Evolutionary conservation across 192 early-diverging fungal genomes (phyloP), one percentile per base, ranked within the genome.

Genomic region (Chytriomyces sp.): DNA sequence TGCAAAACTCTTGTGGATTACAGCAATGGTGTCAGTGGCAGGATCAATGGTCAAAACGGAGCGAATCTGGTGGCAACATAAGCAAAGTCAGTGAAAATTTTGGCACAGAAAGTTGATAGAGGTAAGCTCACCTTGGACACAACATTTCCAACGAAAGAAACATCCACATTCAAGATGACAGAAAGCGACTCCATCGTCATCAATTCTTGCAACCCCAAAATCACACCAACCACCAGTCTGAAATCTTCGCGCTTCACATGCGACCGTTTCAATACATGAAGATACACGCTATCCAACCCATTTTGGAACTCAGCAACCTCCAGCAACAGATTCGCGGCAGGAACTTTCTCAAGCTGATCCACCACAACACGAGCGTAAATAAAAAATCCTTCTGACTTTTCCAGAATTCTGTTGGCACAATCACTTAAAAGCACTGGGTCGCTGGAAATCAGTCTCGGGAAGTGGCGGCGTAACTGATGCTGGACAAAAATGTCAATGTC

Each of bases 381-480:
- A 67, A 80, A 80, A 1, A 74, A 35, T 2, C 79, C 79, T 67
- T 80, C 79, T 1, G 72, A 79, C 35, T 70, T 80, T 10, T 43
- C 45, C 7, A 65, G 8, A 8, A 79, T 44, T 4, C 13, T 75
- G 18, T 20, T n/a, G n/a, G 20, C 28, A 18, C 7, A 70, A 5
- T 26, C 20, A 13, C 45, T 60, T 8, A 8, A 48, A 3, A 9
- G 43, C 16, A 6, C 9, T 44, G 13, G 49, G 69, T 7, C 57
- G 20, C 3, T 35, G 9, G 10, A 35, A 26, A n/a, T 57, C 23
- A 9, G 50, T 20, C 20, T 50, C 57, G 9, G 50, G n/a, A 50
- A 20, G 20, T 44, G 9, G 5, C 9, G 50, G 18, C 69, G 7
- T 7, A 23, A 71, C 53, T 20, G 18, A 5, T 28, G 49, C 13